Evolutionary conservation across 2,329 filamentous ascomycete species (phyloP).

Genomic region (Metarhizium sp.): DNA sequence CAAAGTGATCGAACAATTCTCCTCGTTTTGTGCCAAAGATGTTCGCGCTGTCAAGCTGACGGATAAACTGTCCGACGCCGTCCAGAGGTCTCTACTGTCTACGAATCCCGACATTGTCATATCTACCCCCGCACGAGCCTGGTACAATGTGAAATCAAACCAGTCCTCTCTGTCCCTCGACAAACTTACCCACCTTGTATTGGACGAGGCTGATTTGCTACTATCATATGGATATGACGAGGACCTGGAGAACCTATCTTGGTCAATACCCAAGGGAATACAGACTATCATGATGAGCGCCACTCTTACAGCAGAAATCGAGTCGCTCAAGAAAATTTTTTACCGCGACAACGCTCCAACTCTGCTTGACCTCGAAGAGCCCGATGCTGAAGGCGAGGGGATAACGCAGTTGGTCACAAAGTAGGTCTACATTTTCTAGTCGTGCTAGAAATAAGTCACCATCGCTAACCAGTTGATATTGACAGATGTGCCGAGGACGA

Average conservation of each 20-base stretch:
- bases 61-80: slow-evolving; percentile 80
- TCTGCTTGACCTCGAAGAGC: slow-evolving; percentile 72
- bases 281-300: slow-evolving; percentile 93
- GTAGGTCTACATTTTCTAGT: slow-evolving; percentile 27
- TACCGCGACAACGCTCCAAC: slow-evolving; percentile 60
- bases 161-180: slow-evolving; percentile 55
- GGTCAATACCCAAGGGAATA: slow-evolving; percentile 70
- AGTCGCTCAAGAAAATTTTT: slow-evolving; percentile 76
- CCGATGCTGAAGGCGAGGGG: slow-evolving; percentile 65
- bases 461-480: slow-evolving; percentile 8
- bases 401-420: slow-evolving; percentile 84
- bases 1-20: slow-evolving; percentile 66
- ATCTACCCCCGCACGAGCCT: slow-evolving; percentile 79
- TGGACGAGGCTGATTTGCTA: slow-evolving; percentile 92
- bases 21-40: slow-evolving; percentile 76
- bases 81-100: slow-evolving; percentile 77
- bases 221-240: slow-evolving; percentile 91
- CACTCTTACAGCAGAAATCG: slow-evolving; percentile 79
- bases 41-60: slow-evolving; percentile 78
- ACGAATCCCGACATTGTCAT: slow-evolving; percentile 84
- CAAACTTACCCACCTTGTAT: slow-evolving; percentile 66
- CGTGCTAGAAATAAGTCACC: neutral
- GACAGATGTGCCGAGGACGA: slow-evolving; percentile 83
- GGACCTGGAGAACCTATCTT: slow-evolving; percentile 72
- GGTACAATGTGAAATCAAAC: slow-evolving; percentile 64